Evolutionary conservation across 176 grass and related monocot genomes (phyloP).

Genomic region (Triticum timopheevii): DNA sequence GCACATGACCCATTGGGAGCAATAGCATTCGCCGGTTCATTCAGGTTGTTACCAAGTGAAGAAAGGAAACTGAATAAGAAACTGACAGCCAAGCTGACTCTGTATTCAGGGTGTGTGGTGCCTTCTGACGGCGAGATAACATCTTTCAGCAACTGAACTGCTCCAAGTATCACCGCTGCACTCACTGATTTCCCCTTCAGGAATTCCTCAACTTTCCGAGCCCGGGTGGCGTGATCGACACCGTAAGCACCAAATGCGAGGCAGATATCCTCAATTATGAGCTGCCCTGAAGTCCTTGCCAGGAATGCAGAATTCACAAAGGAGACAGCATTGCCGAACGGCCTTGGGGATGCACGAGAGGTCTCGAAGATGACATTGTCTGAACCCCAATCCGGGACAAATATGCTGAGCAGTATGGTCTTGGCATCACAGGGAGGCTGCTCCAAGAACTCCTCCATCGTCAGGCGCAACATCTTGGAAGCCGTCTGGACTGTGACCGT

Average conservation of each 20-base stretch:
- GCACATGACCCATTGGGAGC: neutral
- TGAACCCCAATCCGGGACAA: slow-evolving; percentile 54
- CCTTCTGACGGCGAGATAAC: slow-evolving; percentile 53
- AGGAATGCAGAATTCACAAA: slow-evolving; percentile 87
- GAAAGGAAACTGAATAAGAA: slow-evolving; percentile 80
- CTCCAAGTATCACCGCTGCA: slow-evolving; percentile 54
- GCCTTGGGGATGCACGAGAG: slow-evolving; percentile 68
- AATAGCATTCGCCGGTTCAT: slow-evolving; percentile 14
- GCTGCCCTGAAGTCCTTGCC: slow-evolving; percentile 42
- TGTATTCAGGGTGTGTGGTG: slow-evolving; percentile 66
- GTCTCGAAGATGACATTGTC: slow-evolving; percentile 67
- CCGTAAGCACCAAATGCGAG: slow-evolving; percentile 80
- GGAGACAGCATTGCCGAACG: slow-evolving; percentile 81
- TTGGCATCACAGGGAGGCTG: slow-evolving; percentile 61
- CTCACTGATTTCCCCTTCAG: slow-evolving; percentile 60
- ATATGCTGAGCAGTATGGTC: slow-evolving; percentile 63
- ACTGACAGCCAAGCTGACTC: slow-evolving; percentile 61
- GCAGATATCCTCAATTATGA: slow-evolving; percentile 51
- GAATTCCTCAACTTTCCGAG: slow-evolving; percentile 69
- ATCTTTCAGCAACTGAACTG: slow-evolving; percentile 51
- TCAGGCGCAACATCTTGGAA: slow-evolving; percentile 45
- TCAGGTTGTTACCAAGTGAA: slow-evolving; percentile 42
- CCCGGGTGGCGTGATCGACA: slow-evolving; percentile 57
- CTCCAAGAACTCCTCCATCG: slow-evolving; percentile 75
- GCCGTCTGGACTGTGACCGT: slow-evolving; percentile 46